Conservation (phyloP, 75 land plant genomes). For the Gnetum montanum region DNA sequence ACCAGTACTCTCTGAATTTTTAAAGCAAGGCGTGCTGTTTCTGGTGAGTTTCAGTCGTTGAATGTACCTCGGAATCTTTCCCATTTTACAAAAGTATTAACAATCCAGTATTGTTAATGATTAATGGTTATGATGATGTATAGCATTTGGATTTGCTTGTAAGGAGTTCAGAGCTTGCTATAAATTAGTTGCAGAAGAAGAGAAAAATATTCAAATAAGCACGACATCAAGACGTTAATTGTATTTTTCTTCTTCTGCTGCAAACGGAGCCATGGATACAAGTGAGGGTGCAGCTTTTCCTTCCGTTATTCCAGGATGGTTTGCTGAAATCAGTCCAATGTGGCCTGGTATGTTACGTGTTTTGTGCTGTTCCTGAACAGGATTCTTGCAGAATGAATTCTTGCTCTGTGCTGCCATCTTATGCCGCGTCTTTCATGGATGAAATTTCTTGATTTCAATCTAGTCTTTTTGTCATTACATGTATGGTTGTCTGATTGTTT, state of each 20-base stretch:
- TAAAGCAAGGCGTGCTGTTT: no score
- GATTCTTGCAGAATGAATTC: no score
- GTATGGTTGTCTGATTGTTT: not conserved
- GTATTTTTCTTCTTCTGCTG: not conserved
- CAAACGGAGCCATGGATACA: not conserved
- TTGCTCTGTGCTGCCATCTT: no score
- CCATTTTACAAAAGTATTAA: no score
- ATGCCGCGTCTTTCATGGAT: not conserved
- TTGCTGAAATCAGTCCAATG: conserved; percentile 68
- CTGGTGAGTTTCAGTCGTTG: no score
- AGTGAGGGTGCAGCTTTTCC: conserved; percentile 13
- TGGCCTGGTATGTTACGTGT: conserved; percentile 41
- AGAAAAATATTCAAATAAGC: not conserved
- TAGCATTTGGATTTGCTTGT: not conserved
- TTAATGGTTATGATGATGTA: no score
- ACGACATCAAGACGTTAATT: not conserved
- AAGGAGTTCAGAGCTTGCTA: not conserved
- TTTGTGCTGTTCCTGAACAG: not conserved
- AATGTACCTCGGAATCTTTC: no score
- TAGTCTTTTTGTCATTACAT: not conserved
- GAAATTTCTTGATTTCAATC: not conserved
- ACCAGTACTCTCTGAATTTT: no score
- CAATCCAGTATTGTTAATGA: no score
- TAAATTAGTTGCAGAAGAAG: not conserved
- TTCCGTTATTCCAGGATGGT: conserved; percentile 63